Conservation (phyloP, 176 grass and related monocot species). For the Pontederia paniculata region DNA sequence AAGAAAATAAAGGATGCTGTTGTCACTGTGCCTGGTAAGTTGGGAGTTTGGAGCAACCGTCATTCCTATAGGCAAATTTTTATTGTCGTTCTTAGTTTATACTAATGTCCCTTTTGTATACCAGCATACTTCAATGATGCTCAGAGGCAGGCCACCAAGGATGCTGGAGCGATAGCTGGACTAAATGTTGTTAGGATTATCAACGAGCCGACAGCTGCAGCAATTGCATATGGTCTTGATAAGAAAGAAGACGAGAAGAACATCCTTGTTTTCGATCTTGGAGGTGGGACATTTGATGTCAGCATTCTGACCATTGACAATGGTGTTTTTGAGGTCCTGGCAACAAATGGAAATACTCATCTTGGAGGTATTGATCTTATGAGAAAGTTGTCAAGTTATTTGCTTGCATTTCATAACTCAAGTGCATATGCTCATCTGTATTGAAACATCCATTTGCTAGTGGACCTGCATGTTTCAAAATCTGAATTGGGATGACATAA, state of each 20-base stretch:
- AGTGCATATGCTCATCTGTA: no score
- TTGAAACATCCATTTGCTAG: not conserved
- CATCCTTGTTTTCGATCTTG: conserved; percentile 53
- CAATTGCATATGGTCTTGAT: conserved; percentile 62
- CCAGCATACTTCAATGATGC: conserved; percentile 79
- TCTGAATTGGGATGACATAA: no score
- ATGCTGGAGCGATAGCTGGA: conserved; percentile 49
- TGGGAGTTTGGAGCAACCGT: not conserved
- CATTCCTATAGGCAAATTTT: not conserved
- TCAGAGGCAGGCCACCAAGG: conserved; percentile 64
- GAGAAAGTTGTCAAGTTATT: not conserved
- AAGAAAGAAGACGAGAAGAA: conserved; percentile 43
- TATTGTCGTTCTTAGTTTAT: not conserved
- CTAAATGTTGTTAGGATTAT: conserved; percentile 49
- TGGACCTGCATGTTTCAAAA: no score
- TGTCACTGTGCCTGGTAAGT: conserved; percentile 50
- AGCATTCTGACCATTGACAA: conserved; percentile 49
- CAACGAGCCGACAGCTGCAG: conserved; percentile 60
- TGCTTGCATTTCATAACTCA: not conserved
- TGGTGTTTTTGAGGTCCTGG: conserved; percentile 51
- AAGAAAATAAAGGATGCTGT: conserved; percentile 58
- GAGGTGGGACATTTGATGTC: conserved; percentile 53
- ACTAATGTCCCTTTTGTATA: not conserved
- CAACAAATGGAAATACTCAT: conserved; percentile 67
- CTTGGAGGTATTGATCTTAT: conserved; percentile 34